Evolutionary conservation across 768 basidiomycete genomes (phyloP).

Genomic region (Fistulinella prunicolor): DNA sequence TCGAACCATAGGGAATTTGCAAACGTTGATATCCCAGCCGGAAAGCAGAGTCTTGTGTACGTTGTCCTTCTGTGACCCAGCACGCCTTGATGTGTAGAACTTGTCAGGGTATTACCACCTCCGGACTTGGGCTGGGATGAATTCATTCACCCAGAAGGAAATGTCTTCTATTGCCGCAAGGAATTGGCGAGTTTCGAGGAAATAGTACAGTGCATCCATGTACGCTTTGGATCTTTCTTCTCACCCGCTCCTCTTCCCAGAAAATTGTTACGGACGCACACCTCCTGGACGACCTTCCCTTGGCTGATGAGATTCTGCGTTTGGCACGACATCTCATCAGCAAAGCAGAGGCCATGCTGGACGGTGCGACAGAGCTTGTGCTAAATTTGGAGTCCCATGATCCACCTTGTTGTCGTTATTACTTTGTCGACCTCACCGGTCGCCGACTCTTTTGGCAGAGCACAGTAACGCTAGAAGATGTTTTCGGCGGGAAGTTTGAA

Average conservation of each 20-base stretch:
- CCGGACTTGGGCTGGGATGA: background rate
- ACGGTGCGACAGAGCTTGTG: background rate
- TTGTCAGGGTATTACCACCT: background rate
- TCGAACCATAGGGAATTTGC: background rate
- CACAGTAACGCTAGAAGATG: background rate
- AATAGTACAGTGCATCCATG: background rate
- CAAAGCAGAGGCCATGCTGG: background rate
- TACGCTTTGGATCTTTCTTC: background rate
- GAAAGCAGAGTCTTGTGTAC: background rate
- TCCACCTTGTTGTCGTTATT: background rate
- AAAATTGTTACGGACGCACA: background rate
- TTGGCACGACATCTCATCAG: background rate
- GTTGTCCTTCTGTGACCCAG: background rate
- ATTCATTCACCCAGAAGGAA: background rate
- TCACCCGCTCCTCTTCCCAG: background rate
- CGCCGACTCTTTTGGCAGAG: background rate
- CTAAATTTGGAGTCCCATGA: background rate
- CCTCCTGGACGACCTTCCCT: background rate
- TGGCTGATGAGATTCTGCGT: background rate
- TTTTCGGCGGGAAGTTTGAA: background rate
- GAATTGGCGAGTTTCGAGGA: background rate
- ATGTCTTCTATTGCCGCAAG: background rate
- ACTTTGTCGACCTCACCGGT: background rate
- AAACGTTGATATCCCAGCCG: background rate
- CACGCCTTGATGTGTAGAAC: background rate